Evolutionary conservation across 768 basidiomycete species (phyloP).

Genomic region (Phylloporus sp.): DNA sequence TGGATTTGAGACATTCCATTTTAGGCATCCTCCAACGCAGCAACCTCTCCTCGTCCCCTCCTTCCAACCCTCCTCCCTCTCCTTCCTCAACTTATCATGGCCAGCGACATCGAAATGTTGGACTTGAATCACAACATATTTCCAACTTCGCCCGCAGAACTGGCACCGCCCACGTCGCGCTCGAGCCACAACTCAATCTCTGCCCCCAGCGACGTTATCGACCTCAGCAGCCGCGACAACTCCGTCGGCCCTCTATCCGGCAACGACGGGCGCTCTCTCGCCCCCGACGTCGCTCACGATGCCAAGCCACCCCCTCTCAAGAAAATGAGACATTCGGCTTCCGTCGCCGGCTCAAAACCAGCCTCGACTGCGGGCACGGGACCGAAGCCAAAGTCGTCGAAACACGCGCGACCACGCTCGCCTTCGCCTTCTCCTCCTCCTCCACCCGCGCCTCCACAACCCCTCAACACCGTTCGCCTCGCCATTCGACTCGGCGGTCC

Average conservation of each 20-base stretch:
- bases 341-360: constrained; percentile 23
- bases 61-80: constrained; percentile 10
- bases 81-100: constrained; percentile 11
- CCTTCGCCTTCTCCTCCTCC: constrained; percentile 54
- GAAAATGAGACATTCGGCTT: constrained; percentile 25
- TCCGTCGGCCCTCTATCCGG: constrained; percentile 17
- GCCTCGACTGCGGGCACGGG: constrained; percentile 29
- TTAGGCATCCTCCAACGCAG: constrained; percentile 33
- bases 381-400: constrained; percentile 51
- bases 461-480: constrained; percentile 60
- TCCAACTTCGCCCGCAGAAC: constrained; percentile 7
- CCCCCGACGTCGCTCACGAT: constrained; percentile 18
- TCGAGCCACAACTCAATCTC: constrained; percentile 19
- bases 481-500: constrained; percentile 69
- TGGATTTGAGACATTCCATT: constrained; percentile 33
- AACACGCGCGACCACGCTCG: constrained; percentile 39
- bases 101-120: constrained; percentile 29
- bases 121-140: constrained; percentile 8
- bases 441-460: constrained; percentile 41
- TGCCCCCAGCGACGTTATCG: constrained; percentile 23
- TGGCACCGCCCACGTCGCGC: constrained; percentile 5
- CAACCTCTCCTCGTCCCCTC: constrained; percentile 25
- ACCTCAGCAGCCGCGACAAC: constrained; percentile 29
- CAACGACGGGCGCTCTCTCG: constrained; percentile 9
- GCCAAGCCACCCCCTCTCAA: constrained; percentile 28